phyloP scores from a whole-genome alignment of 2,329 filamentous ascomycete genomes.

The Aotearoamyces nothofagi region DNA sequence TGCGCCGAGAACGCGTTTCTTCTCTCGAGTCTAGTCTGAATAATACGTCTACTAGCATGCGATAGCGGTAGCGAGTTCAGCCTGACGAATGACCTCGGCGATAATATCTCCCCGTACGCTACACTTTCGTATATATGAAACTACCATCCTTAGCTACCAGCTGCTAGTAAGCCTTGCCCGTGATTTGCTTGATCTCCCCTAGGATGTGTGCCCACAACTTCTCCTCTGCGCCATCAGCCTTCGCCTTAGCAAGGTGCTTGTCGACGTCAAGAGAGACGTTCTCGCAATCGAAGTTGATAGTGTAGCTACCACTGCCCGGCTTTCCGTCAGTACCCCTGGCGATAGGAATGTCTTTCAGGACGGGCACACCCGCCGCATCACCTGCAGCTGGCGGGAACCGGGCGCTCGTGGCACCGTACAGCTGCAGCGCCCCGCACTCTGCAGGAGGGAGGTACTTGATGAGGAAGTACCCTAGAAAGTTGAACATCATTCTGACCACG shows the following conservation, averaged over 20 bases:
- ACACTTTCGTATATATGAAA: too few relatives aligned
- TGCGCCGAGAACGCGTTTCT: too few relatives aligned
- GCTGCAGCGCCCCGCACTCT: slow-evolving; percentile 23
- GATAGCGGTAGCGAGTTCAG: too few relatives aligned
- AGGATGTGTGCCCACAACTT: slow-evolving; percentile 23
- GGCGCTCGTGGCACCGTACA: slow-evolving; percentile 22
- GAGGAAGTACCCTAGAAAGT: slow-evolving; percentile 17
- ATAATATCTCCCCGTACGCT: too few relatives aligned
- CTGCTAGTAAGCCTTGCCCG: too few relatives aligned
- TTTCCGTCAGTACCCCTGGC: slow-evolving; percentile 6
- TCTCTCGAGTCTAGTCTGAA: too few relatives aligned
- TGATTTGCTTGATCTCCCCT: slow-evolving; percentile 14
- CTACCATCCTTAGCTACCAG: too few relatives aligned
- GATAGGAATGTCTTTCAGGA: slow-evolving; percentile 7
- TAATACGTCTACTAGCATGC: too few relatives aligned
- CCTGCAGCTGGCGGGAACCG: slow-evolving; percentile 13
- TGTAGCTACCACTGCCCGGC: slow-evolving; percentile 23
- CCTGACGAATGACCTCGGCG: too few relatives aligned
- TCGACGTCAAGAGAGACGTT: slow-evolving; percentile 14
- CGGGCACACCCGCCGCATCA: slow-evolving; percentile 9
- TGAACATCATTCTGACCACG: slow-evolving; percentile 10
- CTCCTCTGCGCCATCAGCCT: slow-evolving; percentile 17
- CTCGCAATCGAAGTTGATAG: slow-evolving; percentile 20
- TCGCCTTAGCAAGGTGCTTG: slow-evolving; percentile 14
- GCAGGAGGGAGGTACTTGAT: slow-evolving; percentile 14